phyloP scores from a whole-genome alignment of 2,329 filamentous ascomycete species.

The Sarocladium strictum region DNA sequence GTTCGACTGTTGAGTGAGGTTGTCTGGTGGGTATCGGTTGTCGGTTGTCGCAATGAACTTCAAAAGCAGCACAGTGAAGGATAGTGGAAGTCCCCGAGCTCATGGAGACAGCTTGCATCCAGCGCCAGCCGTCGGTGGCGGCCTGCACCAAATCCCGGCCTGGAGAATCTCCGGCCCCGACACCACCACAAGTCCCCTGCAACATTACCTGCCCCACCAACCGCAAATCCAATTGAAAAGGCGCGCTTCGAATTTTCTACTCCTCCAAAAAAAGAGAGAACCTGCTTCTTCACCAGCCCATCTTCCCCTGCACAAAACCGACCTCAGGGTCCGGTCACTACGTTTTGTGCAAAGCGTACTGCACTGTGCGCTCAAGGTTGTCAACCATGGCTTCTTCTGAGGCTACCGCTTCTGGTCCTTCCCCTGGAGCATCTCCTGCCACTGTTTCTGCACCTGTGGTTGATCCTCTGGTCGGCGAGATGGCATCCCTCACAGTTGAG shows the following conservation, averaged over 20 bases:
- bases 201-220: conserved; percentile 3
- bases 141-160: conserved; percentile 2
- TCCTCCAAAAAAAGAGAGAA: conserved; percentile 1
- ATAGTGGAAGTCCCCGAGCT: conserved; percentile 2
- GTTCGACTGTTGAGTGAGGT: not conserved
- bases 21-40: not conserved
- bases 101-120: conserved; percentile 4
- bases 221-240: conserved; percentile 1
- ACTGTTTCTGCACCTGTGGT: not conserved
- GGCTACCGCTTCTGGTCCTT: not conserved
- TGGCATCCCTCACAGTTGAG: conserved; percentile 18
- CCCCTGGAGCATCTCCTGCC: not conserved
- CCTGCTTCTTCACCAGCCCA: not conserved
- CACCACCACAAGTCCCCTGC: not conserved
- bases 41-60: not conserved
- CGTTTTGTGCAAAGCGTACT: conserved; percentile 1
- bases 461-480: conserved; percentile 16
- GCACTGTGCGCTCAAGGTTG: conserved; percentile 1
- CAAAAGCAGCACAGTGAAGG: not conserved
- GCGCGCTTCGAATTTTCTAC: conserved; percentile 10
- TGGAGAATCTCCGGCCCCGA: conserved; percentile 14
- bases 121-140: not conserved
- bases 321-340: not conserved
- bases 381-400: not conserved
- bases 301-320: not conserved